Evolutionary conservation across 805 yeast species (phyloP), one percentile per base, ranked within the genome.

Genomic region (Monosporozyma yasuniensis): DNA sequence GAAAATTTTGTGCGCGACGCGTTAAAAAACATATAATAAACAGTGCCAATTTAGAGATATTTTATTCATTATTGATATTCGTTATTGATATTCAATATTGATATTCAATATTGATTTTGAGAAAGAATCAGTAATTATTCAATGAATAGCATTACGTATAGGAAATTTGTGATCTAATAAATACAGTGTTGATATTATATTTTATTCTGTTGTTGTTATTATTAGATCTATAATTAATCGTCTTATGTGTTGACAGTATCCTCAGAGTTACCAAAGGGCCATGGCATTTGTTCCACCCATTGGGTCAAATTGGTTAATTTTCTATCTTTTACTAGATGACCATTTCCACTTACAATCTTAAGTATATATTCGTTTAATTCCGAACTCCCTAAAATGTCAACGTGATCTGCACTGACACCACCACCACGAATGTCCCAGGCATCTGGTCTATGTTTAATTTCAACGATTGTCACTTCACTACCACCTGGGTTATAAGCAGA

Each of bases 361-460:
- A 91, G 71, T 11, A 93, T 72, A 60, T 90, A 71, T 61, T 93
- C 99, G 63, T 93, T 93, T 64, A 93, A 72, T 61, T 84, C 95
- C 0, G 97, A 87, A 54, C 95, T 81, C 2, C 99, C 99, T 44
- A 93, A 72, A 44, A 93, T 90, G 64, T 93, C 99, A 27, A 93
- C 99, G 66, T 93, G 99, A 60, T 93, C 99, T 1, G 98, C 97
- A 0, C 97, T 91, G 64, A 85, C 86, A 10, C 96, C 95, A 12
- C 99, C 99, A 23, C 99, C 99, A 56, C 99, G 77, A 32, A 93
- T 86, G 69, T 93, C 99, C 60, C 86, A 89, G 56, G 87, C 72
- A 61, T 87, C 96, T 0, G 99, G 99, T 63, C 90, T 95, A 61
- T 93, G 96, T 59, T 79, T 77, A 72, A 93, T 84, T 68, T 93